phyloP scores from a whole-genome alignment of 345 rosid genomes.

The Lepidium didymum region DNA sequence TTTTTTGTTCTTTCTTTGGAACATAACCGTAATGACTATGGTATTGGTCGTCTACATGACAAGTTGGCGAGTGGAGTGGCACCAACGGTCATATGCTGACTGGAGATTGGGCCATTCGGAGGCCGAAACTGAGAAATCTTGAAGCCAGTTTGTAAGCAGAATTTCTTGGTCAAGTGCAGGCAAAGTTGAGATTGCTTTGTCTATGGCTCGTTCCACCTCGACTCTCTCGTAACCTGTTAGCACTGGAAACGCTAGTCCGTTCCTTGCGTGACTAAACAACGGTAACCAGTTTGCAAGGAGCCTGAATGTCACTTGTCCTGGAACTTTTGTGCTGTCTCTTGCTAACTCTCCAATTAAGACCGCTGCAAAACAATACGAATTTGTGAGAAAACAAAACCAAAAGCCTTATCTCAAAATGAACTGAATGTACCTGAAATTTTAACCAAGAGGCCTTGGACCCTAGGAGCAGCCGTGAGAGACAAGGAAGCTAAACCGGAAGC shows the following conservation, averaged over 20 bases:
- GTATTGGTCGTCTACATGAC: conserved; percentile 17
- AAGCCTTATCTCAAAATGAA: background rate
- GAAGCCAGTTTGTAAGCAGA: conserved; percentile 63
- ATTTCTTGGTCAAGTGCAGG: conserved; percentile 59
- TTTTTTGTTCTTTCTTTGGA: background rate
- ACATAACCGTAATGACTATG: background rate
- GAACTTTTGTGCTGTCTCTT: conserved; percentile 27
- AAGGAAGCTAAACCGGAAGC: conserved; percentile 59
- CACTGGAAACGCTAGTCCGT: conserved; percentile 48
- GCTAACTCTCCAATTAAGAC: conserved; percentile 44
- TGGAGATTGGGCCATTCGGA: conserved; percentile 82
- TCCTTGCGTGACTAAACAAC: conserved; percentile 52
- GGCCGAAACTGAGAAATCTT: conserved; percentile 46
- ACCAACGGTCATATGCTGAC: conserved; percentile 61
- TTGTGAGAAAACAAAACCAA: background rate
- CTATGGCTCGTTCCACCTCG: conserved; percentile 58
- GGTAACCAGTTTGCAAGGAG: conserved; percentile 58
- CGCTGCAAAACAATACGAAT: conserved; percentile 29
- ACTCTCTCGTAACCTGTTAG: conserved; percentile 50
- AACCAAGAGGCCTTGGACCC: conserved; percentile 60
- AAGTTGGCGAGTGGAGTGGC: conserved; percentile 48
- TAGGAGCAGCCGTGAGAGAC: conserved; percentile 48
- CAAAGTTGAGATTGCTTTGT: conserved; percentile 45
- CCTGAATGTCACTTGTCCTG: conserved; percentile 54
- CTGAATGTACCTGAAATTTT: conserved; percentile 45